These are phyloP conservation scores for Umbelopsis sp. DNA, from an alignment of 192 early-diverging fungal species.

Conservation along the genomic window DNA sequence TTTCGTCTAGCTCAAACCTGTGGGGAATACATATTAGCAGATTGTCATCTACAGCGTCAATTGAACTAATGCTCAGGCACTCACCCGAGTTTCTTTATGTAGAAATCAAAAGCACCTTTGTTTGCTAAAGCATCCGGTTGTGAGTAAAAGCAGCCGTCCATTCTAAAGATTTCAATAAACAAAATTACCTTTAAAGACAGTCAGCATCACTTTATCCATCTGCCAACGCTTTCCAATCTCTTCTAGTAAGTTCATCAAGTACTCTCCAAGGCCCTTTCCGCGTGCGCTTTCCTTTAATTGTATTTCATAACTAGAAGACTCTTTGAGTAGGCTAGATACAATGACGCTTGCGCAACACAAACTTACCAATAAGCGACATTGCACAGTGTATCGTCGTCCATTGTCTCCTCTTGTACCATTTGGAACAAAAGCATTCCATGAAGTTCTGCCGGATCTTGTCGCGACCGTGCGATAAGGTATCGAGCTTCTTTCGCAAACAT, in stretches of 20 bases:
- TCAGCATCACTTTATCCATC: constrained; percentile 71
- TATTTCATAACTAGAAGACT: constrained; percentile 60
- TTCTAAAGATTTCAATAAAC: background rate
- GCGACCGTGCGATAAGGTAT: constrained; percentile 55
- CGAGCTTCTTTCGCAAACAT: constrained; percentile 56
- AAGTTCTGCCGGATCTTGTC: constrained; percentile 37
- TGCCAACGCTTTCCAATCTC: constrained; percentile 49
- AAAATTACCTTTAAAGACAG: constrained; percentile 64
- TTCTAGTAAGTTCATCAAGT: constrained; percentile 58
- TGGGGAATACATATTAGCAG: background rate
- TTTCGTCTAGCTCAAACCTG: constrained; percentile 64
- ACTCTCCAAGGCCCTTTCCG: constrained; percentile 56
- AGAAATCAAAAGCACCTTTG: constrained; percentile 62
- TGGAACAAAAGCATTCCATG: constrained; percentile 65
- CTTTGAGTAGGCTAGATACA: background rate
- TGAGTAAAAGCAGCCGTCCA: background rate
- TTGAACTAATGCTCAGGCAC: background rate
- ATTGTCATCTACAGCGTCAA: background rate
- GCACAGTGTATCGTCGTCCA: constrained; percentile 51
- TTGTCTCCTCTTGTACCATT: constrained; percentile 65
- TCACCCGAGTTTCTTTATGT: constrained; percentile 57
- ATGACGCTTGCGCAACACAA: background rate
- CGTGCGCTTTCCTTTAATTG: constrained; percentile 52
- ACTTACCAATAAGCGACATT: constrained; percentile 69
- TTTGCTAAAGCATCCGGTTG: constrained; percentile 43